These are phyloP conservation scores for Ascochyta lentis DNA, from an alignment of 2,329 filamentous ascomycete genomes.

Conservation along the genomic window DNA sequence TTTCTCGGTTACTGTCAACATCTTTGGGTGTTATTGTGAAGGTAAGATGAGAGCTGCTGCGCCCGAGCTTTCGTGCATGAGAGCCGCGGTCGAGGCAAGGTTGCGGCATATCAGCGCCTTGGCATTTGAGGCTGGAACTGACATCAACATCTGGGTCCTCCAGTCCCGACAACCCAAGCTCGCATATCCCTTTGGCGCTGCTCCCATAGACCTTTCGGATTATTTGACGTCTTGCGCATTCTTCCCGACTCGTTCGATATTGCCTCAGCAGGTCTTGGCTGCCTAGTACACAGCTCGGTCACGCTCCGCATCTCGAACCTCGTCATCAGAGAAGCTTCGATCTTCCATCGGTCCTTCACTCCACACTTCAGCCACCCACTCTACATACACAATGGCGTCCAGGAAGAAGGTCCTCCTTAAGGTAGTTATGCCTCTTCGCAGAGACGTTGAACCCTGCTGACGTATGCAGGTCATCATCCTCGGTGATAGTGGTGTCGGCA, in stretches of 20 bases:
- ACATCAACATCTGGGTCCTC: constrained; percentile 15
- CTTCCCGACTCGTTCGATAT: neutral
- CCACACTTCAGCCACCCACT: constrained; percentile 3
- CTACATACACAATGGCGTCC: constrained; percentile 40
- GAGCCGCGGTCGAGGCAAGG: constrained; percentile 1
- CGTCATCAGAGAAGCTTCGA: constrained; percentile 15
- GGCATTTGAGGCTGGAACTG: constrained; percentile 12
- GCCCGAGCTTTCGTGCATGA: neutral
- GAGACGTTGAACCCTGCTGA: constrained; percentile 18
- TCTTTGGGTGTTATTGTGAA: too few species aligned
- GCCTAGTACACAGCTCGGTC: neutral
- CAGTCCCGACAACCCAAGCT: constrained; percentile 2
- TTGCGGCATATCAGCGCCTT: constrained; percentile 1
- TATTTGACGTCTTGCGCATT: neutral
- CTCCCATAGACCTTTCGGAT: neutral
- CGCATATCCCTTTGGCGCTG: constrained; percentile 1
- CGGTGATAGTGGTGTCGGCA: constrained; percentile 97
- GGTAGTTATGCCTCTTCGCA: constrained; percentile 58
- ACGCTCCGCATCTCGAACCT: constrained; percentile 8
- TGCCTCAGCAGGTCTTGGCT: neutral
- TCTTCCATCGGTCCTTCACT: constrained; percentile 3
- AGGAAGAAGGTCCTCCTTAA: constrained; percentile 88
- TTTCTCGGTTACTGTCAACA: too few species aligned
- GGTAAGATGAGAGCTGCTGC: too few species aligned
- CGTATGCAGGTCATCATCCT: constrained; percentile 88